A percentile compares a stretch with the other conserved stretches of the same genome.
These are phyloP conservation scores for Groenewaldozyma salmanticensis DNA, from an alignment of 805 yeast genomes.

Conservation along the genomic window DNA sequence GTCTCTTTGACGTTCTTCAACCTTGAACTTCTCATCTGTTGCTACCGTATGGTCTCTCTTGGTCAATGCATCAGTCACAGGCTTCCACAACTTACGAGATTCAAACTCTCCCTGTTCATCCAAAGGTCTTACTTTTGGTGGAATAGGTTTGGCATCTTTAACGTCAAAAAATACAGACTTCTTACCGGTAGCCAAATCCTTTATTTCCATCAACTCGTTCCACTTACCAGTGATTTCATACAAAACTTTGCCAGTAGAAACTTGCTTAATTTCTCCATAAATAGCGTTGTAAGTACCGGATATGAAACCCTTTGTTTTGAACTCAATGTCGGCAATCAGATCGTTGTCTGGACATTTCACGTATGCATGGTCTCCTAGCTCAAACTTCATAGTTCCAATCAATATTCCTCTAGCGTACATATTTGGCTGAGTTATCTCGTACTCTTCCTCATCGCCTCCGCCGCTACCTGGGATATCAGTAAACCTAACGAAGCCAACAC, in stretches of 20 bases:
- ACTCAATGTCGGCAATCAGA: slow-evolving; percentile 73
- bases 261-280: slow-evolving; percentile 56
- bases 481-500: slow-evolving; percentile 62
- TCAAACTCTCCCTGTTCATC: slow-evolving; percentile 74
- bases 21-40: slow-evolving; percentile 76
- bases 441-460: slow-evolving; percentile 48
- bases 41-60: slow-evolving; percentile 71
- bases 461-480: slow-evolving; percentile 41
- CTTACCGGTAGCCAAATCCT: slow-evolving; percentile 39
- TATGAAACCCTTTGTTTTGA: slow-evolving; percentile 90
- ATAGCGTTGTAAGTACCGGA: slow-evolving; percentile 88
- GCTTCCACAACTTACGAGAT: slow-evolving; percentile 73
- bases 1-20: slow-evolving; percentile 79
- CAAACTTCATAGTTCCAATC: slow-evolving; percentile 82
- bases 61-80: slow-evolving; percentile 74
- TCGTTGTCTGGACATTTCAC: slow-evolving; percentile 53
- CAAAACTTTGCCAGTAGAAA: slow-evolving; percentile 41
- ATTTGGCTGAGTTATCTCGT: slow-evolving; percentile 88
- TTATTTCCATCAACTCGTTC: slow-evolving; percentile 76
- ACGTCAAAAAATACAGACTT: slow-evolving; percentile 54
- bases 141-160: slow-evolving; percentile 37
- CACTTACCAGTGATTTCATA: slow-evolving; percentile 81
- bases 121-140: slow-evolving; percentile 69
- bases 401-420: slow-evolving; percentile 89
- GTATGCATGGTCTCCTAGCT: slow-evolving; percentile 86